phyloP scores from a whole-genome alignment of 75 land plant genomes.

The Gnetum montanum region DNA sequence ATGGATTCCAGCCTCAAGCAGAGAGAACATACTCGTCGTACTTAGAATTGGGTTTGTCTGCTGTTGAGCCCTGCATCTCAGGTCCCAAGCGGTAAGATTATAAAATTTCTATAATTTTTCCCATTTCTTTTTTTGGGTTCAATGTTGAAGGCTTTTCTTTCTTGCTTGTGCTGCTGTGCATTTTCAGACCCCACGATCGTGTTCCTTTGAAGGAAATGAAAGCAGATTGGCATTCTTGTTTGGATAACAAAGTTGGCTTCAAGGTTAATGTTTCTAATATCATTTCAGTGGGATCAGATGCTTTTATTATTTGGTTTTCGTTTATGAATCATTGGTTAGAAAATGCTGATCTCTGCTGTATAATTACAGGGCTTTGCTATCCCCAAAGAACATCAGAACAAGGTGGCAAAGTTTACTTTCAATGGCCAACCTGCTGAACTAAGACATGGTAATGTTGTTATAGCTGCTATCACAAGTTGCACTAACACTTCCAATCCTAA shows the following conservation, averaged over 20 bases:
- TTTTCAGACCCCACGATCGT: conserved; percentile 85
- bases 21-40: conserved; percentile 80
- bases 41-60: conserved; percentile 46
- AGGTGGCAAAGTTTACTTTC: conserved; percentile 62
- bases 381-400: conserved; percentile 69
- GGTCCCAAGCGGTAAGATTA: conserved; percentile 76
- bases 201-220: conserved; percentile 83
- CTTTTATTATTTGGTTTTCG: neutral
- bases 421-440: conserved; percentile 83
- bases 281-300: neutral
- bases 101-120: neutral
- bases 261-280: conserved; percentile 48
- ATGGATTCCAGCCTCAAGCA: conserved; percentile 52
- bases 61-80: conserved; percentile 81
- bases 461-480: conserved; percentile 96
- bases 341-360: neutral
- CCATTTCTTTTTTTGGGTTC: no score
- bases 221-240: conserved; percentile 77
- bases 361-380: conserved; percentile 77
- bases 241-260: conserved; percentile 79
- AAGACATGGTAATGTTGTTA: conserved; percentile 89
- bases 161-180: neutral
- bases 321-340: neutral
- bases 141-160: no score
- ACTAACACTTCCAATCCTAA: conserved; percentile 97